Evolutionary conservation across 2,329 filamentous ascomycete species (phyloP).

Genomic region (Fusarium tricinctum): DNA sequence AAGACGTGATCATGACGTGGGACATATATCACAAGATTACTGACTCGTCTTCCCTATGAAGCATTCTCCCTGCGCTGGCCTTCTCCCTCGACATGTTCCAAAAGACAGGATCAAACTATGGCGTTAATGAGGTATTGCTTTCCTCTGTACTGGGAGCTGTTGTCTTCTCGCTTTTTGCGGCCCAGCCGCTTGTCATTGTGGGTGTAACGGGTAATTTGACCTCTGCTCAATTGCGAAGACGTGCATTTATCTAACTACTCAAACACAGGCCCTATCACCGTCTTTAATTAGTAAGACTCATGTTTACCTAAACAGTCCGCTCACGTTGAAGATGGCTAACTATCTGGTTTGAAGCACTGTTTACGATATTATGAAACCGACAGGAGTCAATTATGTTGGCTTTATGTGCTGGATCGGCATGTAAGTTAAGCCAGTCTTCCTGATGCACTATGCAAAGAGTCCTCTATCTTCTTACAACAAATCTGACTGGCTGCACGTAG

Average conservation of each 20-base stretch:
- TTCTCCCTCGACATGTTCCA: constrained; percentile 96
- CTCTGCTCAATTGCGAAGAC: not conserved
- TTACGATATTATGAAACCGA: constrained; percentile 85
- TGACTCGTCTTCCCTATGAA: constrained; percentile 54
- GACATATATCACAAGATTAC: constrained; percentile 7
- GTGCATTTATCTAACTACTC: constrained; percentile 14
- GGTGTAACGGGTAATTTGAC: constrained; percentile 77
- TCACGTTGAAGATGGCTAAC: constrained; percentile 12
- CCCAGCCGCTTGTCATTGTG: constrained; percentile 90
- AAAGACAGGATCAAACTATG: constrained; percentile 86
- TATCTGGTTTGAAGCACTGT: constrained; percentile 72
- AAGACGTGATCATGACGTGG: constrained; percentile 5
- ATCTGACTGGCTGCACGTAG: constrained; percentile 54
- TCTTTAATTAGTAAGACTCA: constrained; percentile 82
- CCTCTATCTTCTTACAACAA: not conserved
- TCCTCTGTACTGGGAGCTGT: constrained; percentile 85
- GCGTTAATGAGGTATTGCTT: constrained; percentile 92
- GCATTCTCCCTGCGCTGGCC: constrained; percentile 87
- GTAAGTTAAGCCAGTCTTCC: constrained; percentile 61
- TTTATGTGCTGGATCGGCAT: constrained; percentile 96
- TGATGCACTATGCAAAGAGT: not conserved
- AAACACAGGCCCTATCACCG: constrained; percentile 82
- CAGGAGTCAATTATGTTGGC: constrained; percentile 83
- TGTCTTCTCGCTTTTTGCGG: constrained; percentile 83
- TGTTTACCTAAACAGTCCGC: too few relatives aligned